Percentiles rank a stretch among this genome's conserved stretches.
Conservation (phyloP, 257 asterid genomes). For the Euphrasia confusa region DNA sequence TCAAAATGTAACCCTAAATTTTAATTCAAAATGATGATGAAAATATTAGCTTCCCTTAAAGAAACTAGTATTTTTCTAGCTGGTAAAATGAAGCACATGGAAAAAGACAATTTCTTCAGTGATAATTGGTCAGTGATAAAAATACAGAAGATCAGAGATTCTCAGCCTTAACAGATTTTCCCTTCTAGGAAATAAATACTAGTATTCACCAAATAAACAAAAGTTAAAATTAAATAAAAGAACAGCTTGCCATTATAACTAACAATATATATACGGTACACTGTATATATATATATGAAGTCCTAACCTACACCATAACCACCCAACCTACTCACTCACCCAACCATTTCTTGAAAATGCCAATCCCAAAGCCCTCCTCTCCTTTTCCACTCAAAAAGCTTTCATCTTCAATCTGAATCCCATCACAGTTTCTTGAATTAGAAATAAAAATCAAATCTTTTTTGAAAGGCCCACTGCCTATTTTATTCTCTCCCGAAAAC, state of each 20-base stretch:
- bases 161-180: constrained; percentile 3
- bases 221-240: no score
- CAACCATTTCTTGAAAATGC: constrained; percentile 20
- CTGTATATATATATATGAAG: constrained; percentile 8
- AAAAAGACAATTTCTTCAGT: no score
- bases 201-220: constrained; percentile 26
- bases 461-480: constrained; percentile 3
- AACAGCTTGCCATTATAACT: no score
- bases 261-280: no score
- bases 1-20: no score
- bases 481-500: neutral
- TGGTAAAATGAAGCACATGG: no score
- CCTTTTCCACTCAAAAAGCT: constrained; percentile 8
- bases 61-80: no score
- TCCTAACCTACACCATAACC: constrained; percentile 55
- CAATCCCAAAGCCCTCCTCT: constrained; percentile 23
- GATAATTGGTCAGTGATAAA: no score
- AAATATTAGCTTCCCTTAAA: no score
- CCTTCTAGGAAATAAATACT: constrained; percentile 16
- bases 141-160: no score
- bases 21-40: no score
- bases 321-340: constrained; percentile 13
- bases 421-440: constrained; percentile 17
- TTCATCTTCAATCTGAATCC: constrained; percentile 8
- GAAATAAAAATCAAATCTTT: constrained; percentile 6